Conservation (phyloP, 768 basidiomycete species). For the Sutorius australiensis region DNA sequence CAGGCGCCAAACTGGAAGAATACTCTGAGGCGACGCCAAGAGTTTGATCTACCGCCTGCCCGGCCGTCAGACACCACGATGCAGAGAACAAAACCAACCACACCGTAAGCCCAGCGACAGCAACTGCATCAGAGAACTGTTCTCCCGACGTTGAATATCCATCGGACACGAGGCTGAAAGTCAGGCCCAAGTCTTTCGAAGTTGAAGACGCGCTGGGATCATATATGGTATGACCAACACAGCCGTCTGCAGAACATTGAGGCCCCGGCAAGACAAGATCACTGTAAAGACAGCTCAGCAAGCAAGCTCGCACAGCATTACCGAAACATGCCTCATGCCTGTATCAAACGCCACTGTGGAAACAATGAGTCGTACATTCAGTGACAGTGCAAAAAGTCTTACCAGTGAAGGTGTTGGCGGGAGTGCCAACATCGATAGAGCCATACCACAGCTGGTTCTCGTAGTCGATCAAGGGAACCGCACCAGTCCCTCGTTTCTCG, state of each 20-base stretch:
- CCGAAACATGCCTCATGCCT: conserved; percentile 19
- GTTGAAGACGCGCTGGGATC: conserved; percentile 20
- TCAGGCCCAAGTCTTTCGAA: not conserved
- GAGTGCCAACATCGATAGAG: conserved; percentile 12
- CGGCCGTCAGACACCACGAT: not conserved
- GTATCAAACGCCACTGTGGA: conserved; percentile 26
- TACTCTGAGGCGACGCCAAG: conserved; percentile 15
- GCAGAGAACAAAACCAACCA: not conserved
- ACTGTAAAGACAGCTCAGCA: conserved; percentile 5
- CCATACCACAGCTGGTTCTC: conserved; percentile 6
- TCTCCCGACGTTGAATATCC: conserved; percentile 3
- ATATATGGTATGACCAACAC: conserved; percentile 31
- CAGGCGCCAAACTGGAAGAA: not conserved
- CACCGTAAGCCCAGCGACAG: conserved; percentile 11
- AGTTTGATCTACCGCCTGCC: conserved; percentile 11
- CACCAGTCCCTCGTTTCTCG: not conserved
- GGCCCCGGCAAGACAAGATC: conserved; percentile 29
- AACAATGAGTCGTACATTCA: not conserved
- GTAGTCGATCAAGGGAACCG: not conserved
- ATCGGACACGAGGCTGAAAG: not conserved
- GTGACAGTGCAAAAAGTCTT: not conserved
- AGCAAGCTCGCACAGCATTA: no score
- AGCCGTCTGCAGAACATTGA: conserved; percentile 21
- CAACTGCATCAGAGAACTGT: conserved; percentile 9
- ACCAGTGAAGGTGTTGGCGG: not conserved